These are phyloP conservation scores for Phellopilus nigrolimitatus DNA, from an alignment of 1,284 basidiomycete species.

Conservation along the genomic window DNA sequence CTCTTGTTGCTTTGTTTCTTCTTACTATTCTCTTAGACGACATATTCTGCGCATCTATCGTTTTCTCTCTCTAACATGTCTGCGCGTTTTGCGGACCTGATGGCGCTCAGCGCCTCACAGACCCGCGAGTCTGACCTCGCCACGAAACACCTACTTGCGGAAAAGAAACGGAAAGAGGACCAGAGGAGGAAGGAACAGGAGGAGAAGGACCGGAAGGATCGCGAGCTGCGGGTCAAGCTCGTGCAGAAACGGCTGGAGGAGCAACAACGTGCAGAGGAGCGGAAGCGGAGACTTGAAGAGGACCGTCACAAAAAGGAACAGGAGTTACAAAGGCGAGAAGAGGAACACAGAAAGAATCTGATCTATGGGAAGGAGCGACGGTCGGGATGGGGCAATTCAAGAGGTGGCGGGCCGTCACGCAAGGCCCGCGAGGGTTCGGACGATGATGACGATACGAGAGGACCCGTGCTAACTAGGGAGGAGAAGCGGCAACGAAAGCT, in stretches of 20 bases:
- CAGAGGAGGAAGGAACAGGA: slow-evolving; percentile 54
- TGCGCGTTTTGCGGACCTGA: slow-evolving; percentile 18
- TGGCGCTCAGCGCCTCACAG: slow-evolving; percentile 39
- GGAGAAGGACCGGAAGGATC: slow-evolving; percentile 55
- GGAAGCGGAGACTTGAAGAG: slow-evolving; percentile 42
- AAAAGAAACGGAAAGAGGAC: slow-evolving; percentile 59
- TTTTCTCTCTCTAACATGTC: slow-evolving; percentile 1
- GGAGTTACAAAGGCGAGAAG: slow-evolving; percentile 49
- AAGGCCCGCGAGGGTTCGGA: slow-evolving; percentile 28
- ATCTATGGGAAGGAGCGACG: slow-evolving; percentile 58
- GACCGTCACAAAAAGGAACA: slow-evolving; percentile 46
- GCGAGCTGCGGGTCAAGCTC: slow-evolving; percentile 52
- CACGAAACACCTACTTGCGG: slow-evolving; percentile 51
- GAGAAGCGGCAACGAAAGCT: slow-evolving; percentile 64
- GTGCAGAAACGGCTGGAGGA: slow-evolving; percentile 62
- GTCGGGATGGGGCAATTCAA: slow-evolving; percentile 35
- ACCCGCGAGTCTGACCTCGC: slow-evolving; percentile 53
- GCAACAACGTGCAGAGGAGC: slow-evolving; percentile 54
- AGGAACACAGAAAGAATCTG: slow-evolving; percentile 51
- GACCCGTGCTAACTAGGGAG: slow-evolving; percentile 59
- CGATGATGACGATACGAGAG: slow-evolving; percentile 40
- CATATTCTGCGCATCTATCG: not conserved
- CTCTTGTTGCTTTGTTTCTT: not conserved
- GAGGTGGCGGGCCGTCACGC: slow-evolving; percentile 35
- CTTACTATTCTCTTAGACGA: not conserved